Evolutionary conservation across 2,329 filamentous ascomycete species (phyloP).

Genomic region (Hirsutella minnesotensis): DNA sequence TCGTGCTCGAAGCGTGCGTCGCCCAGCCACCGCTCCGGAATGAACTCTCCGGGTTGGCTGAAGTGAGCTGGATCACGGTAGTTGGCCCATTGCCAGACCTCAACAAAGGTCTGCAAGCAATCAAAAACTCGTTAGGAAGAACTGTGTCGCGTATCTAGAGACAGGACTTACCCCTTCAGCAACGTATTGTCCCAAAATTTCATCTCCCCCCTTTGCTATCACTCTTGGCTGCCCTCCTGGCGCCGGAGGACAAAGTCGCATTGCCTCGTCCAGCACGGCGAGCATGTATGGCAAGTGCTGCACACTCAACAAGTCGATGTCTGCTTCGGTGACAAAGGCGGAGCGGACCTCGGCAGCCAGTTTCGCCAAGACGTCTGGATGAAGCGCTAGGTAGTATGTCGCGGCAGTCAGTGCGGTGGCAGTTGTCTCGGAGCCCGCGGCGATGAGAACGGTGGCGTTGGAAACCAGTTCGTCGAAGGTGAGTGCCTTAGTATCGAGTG

Average conservation of each 20-base stretch:
- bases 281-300: slow-evolving; percentile 23
- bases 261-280: slow-evolving; percentile 27
- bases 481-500: too few species aligned
- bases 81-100: slow-evolving; percentile 20
- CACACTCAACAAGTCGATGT: slow-evolving; percentile 24
- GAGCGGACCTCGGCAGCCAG: slow-evolving; percentile 26
- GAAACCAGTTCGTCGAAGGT: too few species aligned
- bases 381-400: slow-evolving; percentile 16
- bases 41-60: slow-evolving; percentile 18
- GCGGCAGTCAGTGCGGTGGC: slow-evolving; percentile 17
- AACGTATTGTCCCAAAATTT: slow-evolving; percentile 17
- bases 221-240: background rate
- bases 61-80: slow-evolving; percentile 21
- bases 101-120: slow-evolving; percentile 15
- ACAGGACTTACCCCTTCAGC: slow-evolving; percentile 11
- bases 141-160: too few species aligned
- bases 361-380: slow-evolving; percentile 9
- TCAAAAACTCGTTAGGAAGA: too few species aligned
- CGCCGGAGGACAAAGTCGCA: slow-evolving; percentile 26
- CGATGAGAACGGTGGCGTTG: slow-evolving; percentile 9
- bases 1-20: slow-evolving; percentile 12
- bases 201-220: background rate
- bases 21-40: slow-evolving; percentile 24
- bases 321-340: slow-evolving; percentile 19
- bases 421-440: slow-evolving; percentile 22